These are phyloP conservation scores for Fusarium ramigenum DNA, from an alignment of 2,329 filamentous ascomycete species.

Conservation along the genomic window DNA sequence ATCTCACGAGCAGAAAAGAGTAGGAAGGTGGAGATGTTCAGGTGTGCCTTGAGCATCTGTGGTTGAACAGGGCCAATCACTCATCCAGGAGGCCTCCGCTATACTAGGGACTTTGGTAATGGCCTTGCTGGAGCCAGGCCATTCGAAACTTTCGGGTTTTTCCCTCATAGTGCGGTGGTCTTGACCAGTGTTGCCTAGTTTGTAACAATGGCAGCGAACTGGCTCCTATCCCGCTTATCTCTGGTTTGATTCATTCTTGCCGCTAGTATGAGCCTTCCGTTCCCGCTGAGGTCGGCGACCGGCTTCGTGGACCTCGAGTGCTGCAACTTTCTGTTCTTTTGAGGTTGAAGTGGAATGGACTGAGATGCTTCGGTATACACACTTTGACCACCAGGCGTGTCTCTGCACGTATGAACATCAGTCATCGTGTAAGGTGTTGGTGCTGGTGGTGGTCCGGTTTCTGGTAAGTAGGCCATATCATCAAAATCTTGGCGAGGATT, in stretches of 20 bases:
- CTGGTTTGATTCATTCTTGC: not conserved
- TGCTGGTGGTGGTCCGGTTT: not conserved
- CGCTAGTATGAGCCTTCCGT: not conserved
- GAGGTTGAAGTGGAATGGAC: not conserved
- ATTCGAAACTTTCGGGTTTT: not conserved
- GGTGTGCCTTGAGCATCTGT: not conserved
- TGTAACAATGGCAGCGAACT: not conserved
- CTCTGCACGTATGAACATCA: not conserved
- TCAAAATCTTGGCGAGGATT: not conserved
- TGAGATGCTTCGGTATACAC: not conserved
- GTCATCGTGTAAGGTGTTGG: not conserved
- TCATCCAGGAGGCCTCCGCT: not conserved
- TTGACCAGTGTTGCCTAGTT: not conserved
- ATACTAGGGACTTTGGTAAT: not conserved
- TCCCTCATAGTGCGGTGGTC: not conserved
- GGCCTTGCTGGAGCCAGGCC: not conserved
- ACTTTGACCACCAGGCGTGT: too few relatives aligned
- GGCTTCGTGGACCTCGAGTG: not conserved
- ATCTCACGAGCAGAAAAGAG: not conserved
- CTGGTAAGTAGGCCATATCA: not conserved
- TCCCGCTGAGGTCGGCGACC: not conserved
- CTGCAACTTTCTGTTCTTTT: not conserved
- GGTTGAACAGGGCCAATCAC: not conserved
- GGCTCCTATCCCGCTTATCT: not conserved
- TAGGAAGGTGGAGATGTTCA: not conserved